Conservation (phyloP, 1,284 basidiomycete genomes). For the Leccinum fuscescens region DNA sequence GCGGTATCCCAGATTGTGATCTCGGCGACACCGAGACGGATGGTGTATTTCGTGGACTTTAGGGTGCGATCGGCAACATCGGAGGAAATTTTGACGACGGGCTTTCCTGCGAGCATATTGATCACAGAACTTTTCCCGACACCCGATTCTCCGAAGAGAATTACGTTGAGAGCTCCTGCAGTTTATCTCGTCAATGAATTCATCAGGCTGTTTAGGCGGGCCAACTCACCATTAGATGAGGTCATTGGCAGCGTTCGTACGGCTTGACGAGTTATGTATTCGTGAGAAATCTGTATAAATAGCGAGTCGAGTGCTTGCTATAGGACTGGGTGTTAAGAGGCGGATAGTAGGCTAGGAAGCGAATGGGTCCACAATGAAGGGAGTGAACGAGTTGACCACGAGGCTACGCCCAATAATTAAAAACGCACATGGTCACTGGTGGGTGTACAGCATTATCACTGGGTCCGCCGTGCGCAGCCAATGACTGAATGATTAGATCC, state of each 20-base stretch:
- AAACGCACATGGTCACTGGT: slow-evolving; percentile 2
- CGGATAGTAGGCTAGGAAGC: slow-evolving; percentile 5
- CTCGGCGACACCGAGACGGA: slow-evolving; percentile 10
- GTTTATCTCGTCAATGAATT: background rate
- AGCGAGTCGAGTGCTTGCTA: background rate
- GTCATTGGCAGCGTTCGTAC: slow-evolving; percentile 14
- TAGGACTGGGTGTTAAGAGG: background rate
- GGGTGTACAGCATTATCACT: slow-evolving; percentile 18
- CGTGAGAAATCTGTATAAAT: slow-evolving; percentile 5
- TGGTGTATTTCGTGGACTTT: slow-evolving; percentile 22
- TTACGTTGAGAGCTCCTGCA: slow-evolving; percentile 20
- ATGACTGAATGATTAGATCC: slow-evolving; percentile 6
- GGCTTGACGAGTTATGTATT: slow-evolving; percentile 4
- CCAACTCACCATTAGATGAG: slow-evolving; percentile 18
- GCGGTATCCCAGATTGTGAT: slow-evolving; percentile 39
- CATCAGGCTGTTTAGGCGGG: background rate
- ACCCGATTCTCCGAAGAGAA: slow-evolving; percentile 33
- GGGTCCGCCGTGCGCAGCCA: slow-evolving; percentile 10
- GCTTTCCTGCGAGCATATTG: slow-evolving; percentile 29
- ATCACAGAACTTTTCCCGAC: slow-evolving; percentile 36
- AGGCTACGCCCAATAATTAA: background rate
- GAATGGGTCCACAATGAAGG: slow-evolving; percentile 9
- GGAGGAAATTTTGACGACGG: slow-evolving; percentile 29
- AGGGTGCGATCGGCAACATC: slow-evolving; percentile 28
- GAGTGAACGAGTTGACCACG: slow-evolving; percentile 8